phyloP scores from a whole-genome alignment of 163 green algal genomes.

The Trebouxiophyceae sp. region DNA sequence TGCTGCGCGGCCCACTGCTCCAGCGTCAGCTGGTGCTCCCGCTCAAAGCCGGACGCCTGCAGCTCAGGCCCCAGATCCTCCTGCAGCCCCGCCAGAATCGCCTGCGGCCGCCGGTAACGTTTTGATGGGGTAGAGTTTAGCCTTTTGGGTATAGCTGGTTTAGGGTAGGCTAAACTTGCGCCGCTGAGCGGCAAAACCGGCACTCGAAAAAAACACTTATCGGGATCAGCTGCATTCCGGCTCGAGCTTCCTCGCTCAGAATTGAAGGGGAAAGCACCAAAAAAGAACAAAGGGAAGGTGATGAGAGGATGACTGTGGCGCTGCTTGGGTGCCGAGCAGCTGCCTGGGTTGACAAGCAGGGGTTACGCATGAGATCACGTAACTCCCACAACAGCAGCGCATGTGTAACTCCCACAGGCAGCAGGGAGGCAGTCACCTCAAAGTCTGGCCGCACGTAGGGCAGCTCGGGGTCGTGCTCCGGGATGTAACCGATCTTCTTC shows the following conservation, averaged over 20 bases:
- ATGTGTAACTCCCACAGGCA: neutral
- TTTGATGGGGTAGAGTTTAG: neutral
- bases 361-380: too few relatives aligned
- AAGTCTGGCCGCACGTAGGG: conserved; percentile 49
- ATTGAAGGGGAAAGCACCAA: too few relatives aligned
- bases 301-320: neutral
- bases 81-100: neutral
- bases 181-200: too few relatives aligned
- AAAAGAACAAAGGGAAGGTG: neutral
- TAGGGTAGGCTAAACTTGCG: too few relatives aligned
- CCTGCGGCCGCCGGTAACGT: neutral
- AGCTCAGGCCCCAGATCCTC: conserved; percentile 50
- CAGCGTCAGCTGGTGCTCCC: conserved; percentile 49
- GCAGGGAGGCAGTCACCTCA: conserved; percentile 12
- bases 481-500: conserved; percentile 74
- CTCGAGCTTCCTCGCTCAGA: too few relatives aligned
- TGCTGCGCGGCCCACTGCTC: conserved; percentile 21
- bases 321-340: too few relatives aligned
- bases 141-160: too few relatives aligned
- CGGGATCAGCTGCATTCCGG: too few relatives aligned
- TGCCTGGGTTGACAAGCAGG: too few relatives aligned
- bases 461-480: conserved; percentile 31
- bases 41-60: conserved; percentile 60
- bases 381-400: neutral
- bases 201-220: too few relatives aligned